phyloP scores from a whole-genome alignment of 805 yeast species.

The Barnettozyma californica region DNA sequence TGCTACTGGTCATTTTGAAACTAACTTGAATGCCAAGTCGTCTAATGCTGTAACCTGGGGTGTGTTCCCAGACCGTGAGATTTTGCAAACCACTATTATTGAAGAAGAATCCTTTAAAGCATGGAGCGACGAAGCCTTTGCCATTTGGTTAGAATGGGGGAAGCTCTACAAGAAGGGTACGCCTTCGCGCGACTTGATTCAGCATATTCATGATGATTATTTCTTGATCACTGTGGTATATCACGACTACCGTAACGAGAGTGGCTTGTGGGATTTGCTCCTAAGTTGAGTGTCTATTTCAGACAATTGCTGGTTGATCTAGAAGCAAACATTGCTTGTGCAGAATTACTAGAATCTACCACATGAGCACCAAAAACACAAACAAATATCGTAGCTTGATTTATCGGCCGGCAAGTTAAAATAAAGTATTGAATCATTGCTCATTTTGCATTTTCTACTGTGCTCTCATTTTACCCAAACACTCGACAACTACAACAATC shows the following conservation, averaged over 20 bases:
- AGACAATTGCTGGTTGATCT: no score
- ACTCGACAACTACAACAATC: no score
- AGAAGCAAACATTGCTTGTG: background rate
- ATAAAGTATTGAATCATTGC: no score
- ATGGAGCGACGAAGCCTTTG: slow-evolving; percentile 94
- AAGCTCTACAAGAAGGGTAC: slow-evolving; percentile 55
- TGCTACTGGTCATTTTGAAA: slow-evolving; percentile 46
- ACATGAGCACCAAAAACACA: no score
- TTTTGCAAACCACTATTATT: slow-evolving; percentile 86
- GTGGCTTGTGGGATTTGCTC: slow-evolving; percentile 71
- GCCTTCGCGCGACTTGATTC: slow-evolving; percentile 57
- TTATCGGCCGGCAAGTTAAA: no score
- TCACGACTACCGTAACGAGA: slow-evolving; percentile 72
- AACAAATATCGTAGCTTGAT: no score
- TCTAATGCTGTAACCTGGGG: slow-evolving; percentile 97
- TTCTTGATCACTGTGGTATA: slow-evolving; percentile 81
- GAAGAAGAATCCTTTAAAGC: slow-evolving; percentile 91
- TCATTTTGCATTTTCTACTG: no score
- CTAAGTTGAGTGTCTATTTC: slow-evolving; percentile 13
- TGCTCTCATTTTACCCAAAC: no score
- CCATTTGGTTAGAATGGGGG: slow-evolving; percentile 91
- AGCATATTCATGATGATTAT: slow-evolving; percentile 54
- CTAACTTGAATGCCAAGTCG: slow-evolving; percentile 50
- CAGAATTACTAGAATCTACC: background rate
- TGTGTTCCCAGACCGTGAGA: slow-evolving; percentile 85